These are phyloP conservation scores for Aspergillus brunneoviolaceus DNA, from an alignment of 2,329 filamentous ascomycete genomes.

Conservation along the genomic window DNA sequence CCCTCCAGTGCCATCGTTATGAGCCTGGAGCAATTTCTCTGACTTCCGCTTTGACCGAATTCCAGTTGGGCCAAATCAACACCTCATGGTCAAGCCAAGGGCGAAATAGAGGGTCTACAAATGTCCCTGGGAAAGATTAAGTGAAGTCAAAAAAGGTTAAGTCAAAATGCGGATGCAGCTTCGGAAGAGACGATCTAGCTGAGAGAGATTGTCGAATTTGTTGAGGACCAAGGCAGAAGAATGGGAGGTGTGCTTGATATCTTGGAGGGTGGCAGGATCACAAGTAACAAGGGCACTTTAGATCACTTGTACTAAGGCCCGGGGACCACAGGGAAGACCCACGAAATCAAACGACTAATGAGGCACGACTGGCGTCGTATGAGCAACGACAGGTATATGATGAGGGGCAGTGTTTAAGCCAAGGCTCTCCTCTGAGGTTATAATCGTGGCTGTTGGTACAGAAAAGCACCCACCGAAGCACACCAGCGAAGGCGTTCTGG, in stretches of 20 bases:
- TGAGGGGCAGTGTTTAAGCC: not conserved
- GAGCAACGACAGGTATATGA: not conserved
- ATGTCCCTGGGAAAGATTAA: not conserved
- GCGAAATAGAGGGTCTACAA: not conserved
- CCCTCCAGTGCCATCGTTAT: slow-evolving; percentile 28
- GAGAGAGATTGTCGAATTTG: not conserved
- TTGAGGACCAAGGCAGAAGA: not conserved
- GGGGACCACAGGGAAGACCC: not conserved
- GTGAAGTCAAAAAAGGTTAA: not conserved
- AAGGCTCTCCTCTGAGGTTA: not conserved
- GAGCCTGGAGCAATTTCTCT: slow-evolving; percentile 5
- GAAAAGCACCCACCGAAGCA: slow-evolving; percentile 12
- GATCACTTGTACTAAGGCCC: not conserved
- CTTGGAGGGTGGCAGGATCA: not conserved
- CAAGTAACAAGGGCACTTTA: not conserved
- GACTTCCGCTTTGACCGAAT: slow-evolving; percentile 12
- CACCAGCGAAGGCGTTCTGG: slow-evolving; percentile 16
- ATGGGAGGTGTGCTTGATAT: not conserved
- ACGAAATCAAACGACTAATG: not conserved
- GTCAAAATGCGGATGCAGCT: not conserved
- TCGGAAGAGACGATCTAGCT: not conserved
- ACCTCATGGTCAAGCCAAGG: slow-evolving; percentile 19
- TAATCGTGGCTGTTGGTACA: slow-evolving; percentile 1
- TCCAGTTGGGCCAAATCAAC: slow-evolving; percentile 5
- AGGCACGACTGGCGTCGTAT: not conserved